These are phyloP conservation scores for Ilyonectria sp. DNA, from an alignment of 2,329 filamentous ascomycete species.

Conservation along the genomic window DNA sequence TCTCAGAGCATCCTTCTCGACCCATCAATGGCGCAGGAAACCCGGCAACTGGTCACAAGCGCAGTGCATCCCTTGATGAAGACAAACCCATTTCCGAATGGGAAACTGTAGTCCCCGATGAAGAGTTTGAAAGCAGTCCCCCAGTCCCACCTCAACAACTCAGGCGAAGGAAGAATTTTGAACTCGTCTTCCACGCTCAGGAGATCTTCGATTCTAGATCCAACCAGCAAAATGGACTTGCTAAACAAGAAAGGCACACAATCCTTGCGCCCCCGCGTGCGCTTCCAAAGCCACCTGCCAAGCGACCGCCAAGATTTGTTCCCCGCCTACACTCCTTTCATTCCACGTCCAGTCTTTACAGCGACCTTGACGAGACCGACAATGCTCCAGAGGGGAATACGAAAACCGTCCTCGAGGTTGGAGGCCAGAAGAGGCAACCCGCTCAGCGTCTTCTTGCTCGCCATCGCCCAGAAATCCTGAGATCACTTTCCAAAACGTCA, in stretches of 20 bases:
- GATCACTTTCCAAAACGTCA: slow-evolving; percentile 50
- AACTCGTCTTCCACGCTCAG: slow-evolving; percentile 29
- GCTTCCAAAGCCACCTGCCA: slow-evolving; percentile 28
- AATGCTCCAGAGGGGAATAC: slow-evolving; percentile 20
- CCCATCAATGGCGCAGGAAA: neutral
- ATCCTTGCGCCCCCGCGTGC: slow-evolving; percentile 27
- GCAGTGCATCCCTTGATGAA: slow-evolving; percentile 24
- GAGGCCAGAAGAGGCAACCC: slow-evolving; percentile 9
- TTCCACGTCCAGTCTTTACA: slow-evolving; percentile 50
- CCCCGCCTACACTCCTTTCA: slow-evolving; percentile 45
- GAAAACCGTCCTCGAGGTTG: slow-evolving; percentile 4
- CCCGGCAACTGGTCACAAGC: neutral
- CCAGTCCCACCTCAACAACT: slow-evolving; percentile 24
- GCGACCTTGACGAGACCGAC: slow-evolving; percentile 34
- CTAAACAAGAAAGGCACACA: slow-evolving; percentile 18
- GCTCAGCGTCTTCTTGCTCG: neutral
- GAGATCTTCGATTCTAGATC: slow-evolving; percentile 17
- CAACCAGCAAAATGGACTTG: slow-evolving; percentile 9
- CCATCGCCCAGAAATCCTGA: slow-evolving; percentile 25
- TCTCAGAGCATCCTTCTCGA: slow-evolving; percentile 35
- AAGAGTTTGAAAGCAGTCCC: slow-evolving; percentile 37
- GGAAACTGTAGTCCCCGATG: slow-evolving; percentile 50
- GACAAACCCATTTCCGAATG: slow-evolving; percentile 48
- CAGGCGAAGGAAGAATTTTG: slow-evolving; percentile 36
- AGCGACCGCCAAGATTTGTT: slow-evolving; percentile 25